Conservation (phyloP, 1,284 basidiomycete species). For the Cutaneotrichosporon sp. region DNA sequence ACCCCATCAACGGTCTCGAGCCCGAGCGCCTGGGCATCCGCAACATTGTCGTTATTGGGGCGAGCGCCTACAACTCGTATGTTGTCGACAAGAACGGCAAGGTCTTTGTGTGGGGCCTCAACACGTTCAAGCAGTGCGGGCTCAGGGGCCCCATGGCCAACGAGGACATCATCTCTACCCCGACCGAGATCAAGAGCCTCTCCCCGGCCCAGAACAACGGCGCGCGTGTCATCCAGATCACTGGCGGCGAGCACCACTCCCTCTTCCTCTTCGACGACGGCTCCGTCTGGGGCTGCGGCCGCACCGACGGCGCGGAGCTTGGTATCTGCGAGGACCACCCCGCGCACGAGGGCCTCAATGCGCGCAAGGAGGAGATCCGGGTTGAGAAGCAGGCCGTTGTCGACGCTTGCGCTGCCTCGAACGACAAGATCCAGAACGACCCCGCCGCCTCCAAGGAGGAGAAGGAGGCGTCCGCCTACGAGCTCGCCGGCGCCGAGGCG, state of each 20-base stretch:
- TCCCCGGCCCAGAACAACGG: constrained; percentile 67
- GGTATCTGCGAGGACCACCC: constrained; percentile 67
- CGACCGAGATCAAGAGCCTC: constrained; percentile 68
- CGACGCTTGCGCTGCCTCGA: constrained; percentile 27
- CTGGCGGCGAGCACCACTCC: constrained; percentile 77
- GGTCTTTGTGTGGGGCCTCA: constrained; percentile 90
- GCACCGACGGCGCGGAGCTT: constrained; percentile 74
- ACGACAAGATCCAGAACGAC: constrained; percentile 30
- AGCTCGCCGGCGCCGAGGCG: constrained; percentile 49
- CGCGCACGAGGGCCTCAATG: constrained; percentile 57
- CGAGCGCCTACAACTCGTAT: constrained; percentile 83
- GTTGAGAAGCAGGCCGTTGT: constrained; percentile 45
- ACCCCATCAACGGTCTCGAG: constrained; percentile 70
- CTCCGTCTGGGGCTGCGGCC: constrained; percentile 78
- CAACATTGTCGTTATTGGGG: constrained; percentile 73
- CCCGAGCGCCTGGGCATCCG: constrained; percentile 78
- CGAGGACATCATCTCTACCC: constrained; percentile 64
- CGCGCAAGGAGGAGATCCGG: constrained; percentile 46
- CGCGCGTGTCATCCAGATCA: constrained; percentile 63
- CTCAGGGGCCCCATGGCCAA: constrained; percentile 37
- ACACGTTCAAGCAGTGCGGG: constrained; percentile 72
- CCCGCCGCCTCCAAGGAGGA: constrained; percentile 32
- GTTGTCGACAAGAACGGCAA: constrained; percentile 79
- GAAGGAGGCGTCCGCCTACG: constrained; percentile 35
- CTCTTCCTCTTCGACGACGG: constrained; percentile 82